A percentile compares a stretch with the other conserved stretches of the same genome.
phyloP scores from a whole-genome alignment of 2,329 filamentous ascomycete species.

The Torrubiellomyces zombiae region DNA sequence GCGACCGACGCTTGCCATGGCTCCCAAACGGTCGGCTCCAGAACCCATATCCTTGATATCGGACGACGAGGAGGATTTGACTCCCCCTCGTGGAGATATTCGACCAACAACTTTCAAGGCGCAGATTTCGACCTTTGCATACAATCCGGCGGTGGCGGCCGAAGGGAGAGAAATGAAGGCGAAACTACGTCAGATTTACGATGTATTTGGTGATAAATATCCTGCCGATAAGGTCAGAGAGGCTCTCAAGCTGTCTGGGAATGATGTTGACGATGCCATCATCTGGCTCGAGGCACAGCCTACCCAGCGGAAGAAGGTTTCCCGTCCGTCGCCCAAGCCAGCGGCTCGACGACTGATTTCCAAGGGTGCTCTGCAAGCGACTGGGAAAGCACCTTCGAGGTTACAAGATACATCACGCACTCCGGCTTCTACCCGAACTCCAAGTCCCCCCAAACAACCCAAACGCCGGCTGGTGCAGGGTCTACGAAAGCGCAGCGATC shows the following conservation, averaged over 20 bases:
- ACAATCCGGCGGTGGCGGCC: slow-evolving; percentile 31
- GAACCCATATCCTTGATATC: slow-evolving; percentile 30
- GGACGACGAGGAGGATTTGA: slow-evolving; percentile 28
- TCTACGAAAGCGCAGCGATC: slow-evolving; percentile 10
- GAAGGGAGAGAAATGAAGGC: slow-evolving; percentile 18
- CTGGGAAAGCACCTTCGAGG: slow-evolving; percentile 3
- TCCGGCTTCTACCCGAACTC: slow-evolving; percentile 9
- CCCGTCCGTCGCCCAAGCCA: slow-evolving; percentile 6
- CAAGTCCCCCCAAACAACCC: slow-evolving; percentile 14
- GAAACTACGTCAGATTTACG: slow-evolving; percentile 19
- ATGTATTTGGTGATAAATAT: slow-evolving; percentile 16
- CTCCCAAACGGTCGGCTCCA: slow-evolving; percentile 19
- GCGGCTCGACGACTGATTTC: slow-evolving; percentile 13
- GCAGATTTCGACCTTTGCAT: slow-evolving; percentile 22
- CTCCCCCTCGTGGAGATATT: slow-evolving; percentile 41
- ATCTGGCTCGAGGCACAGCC: slow-evolving; percentile 11
- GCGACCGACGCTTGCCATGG: slow-evolving; percentile 8
- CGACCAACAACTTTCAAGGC: slow-evolving; percentile 40
- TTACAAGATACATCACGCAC: slow-evolving; percentile 8
- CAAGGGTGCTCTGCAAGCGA: slow-evolving; percentile 12
- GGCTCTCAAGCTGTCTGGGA: slow-evolving; percentile 14
- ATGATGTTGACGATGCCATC: slow-evolving; percentile 20
- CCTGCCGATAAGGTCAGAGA: slow-evolving; percentile 15
- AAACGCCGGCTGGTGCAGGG: slow-evolving; percentile 21
- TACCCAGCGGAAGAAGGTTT: slow-evolving; percentile 1